Evolutionary conservation across 176 grass and related monocot species (phyloP).

Genomic region (Oryza brachyantha): DNA sequence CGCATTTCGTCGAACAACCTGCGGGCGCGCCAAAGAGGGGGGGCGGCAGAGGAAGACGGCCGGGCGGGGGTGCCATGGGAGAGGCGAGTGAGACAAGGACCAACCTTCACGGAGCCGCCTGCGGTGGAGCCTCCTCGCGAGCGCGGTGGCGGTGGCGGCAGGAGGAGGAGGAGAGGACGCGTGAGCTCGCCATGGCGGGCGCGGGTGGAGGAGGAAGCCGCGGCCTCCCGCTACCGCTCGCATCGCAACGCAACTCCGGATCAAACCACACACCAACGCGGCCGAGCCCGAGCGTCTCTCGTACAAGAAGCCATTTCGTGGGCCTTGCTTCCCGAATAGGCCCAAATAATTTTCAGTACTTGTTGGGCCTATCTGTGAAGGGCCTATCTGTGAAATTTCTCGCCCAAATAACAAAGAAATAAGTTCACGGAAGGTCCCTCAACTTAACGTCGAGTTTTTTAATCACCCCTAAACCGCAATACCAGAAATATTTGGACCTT

Average conservation of each 20-base stretch:
- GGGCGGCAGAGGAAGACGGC: not conserved
- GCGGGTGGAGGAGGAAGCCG: conserved; percentile 27
- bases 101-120: conserved; percentile 19
- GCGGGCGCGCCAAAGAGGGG: too few relatives aligned
- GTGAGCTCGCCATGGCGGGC: not conserved
- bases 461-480: too few relatives aligned
- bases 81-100: not conserved
- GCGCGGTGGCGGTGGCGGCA: not conserved
- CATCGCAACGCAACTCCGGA: not conserved
- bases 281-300: not conserved
- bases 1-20: conserved; percentile 16
- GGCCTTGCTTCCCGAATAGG: too few relatives aligned
- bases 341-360: too few relatives aligned
- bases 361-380: too few relatives aligned
- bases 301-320: not conserved
- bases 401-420: too few relatives aligned
- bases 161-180: not conserved
- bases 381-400: too few relatives aligned
- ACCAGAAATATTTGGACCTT: too few relatives aligned
- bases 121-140: not conserved
- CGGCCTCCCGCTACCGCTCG: conserved; percentile 35
- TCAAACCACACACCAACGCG: not conserved
- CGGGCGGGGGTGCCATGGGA: fast-evolving
- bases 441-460: too few relatives aligned
- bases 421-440: too few relatives aligned